phyloP scores from a whole-genome alignment of 2,329 filamentous ascomycete genomes.

The Trichophyton simii region DNA sequence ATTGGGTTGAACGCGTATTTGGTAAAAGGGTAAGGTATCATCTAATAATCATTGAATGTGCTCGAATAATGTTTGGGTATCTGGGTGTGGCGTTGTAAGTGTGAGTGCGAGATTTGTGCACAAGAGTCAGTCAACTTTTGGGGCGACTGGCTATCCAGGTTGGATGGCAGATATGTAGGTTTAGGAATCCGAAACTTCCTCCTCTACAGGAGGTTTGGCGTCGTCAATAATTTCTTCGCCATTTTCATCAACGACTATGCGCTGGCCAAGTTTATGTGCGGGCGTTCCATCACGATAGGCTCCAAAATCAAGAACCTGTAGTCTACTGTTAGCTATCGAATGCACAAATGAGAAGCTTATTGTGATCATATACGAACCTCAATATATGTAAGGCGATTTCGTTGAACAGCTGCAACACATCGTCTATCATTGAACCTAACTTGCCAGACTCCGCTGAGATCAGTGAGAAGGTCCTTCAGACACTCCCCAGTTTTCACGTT shows the following conservation, averaged over 20 bases:
- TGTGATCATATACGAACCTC: conserved; percentile 53
- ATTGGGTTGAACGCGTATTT: background rate
- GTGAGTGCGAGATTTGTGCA: background rate
- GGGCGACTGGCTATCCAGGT: background rate
- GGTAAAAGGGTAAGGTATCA: conserved; percentile 14
- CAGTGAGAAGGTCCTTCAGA: conserved; percentile 80
- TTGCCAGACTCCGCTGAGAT: conserved; percentile 96
- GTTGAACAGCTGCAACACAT: conserved; percentile 92
- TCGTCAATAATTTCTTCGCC: conserved; percentile 29
- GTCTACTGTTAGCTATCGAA: conserved; percentile 8
- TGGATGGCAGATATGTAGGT: background rate
- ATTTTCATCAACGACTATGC: conserved; percentile 45
- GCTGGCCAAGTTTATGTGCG: conserved; percentile 61
- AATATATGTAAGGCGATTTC: conserved; percentile 83
- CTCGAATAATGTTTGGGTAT: background rate
- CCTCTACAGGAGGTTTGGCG: background rate
- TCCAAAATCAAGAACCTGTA: conserved; percentile 90
- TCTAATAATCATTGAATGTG: background rate
- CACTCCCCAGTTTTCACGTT: conserved; percentile 86
- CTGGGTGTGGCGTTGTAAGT: background rate
- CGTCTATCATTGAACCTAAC: conserved; percentile 92
- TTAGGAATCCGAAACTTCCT: background rate
- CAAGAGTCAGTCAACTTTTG: background rate
- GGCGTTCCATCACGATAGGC: conserved; percentile 79
- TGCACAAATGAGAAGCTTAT: background rate